phyloP scores from a whole-genome alignment of 2,329 filamentous ascomycete genomes.

The Aspergillus sp. region DNA sequence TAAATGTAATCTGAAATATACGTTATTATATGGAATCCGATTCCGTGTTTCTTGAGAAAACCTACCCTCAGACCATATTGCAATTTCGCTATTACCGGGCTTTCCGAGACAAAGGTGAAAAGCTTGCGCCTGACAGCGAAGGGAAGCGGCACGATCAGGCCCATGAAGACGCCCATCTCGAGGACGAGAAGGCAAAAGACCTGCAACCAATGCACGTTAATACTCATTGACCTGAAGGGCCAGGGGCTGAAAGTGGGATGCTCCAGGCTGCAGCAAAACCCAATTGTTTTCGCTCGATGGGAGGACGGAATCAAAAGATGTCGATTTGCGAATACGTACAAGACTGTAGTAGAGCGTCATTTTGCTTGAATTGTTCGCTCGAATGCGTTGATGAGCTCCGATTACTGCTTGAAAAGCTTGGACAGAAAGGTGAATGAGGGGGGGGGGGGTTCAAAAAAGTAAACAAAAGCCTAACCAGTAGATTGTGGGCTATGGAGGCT shows the following conservation, averaged over 20 bases:
- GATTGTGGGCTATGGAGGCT: not conserved
- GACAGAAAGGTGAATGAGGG: slow-evolving; percentile 3
- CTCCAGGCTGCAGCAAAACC: slow-evolving; percentile 25
- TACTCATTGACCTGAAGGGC: not conserved
- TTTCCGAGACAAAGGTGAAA: slow-evolving; percentile 95
- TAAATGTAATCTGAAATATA: slow-evolving; percentile 75
- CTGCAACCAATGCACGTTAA: slow-evolving; percentile 27
- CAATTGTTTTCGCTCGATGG: not conserved
- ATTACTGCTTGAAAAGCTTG: not conserved
- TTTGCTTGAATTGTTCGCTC: slow-evolving; percentile 28
- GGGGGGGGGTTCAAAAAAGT: slow-evolving; percentile 10
- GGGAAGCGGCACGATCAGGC: slow-evolving; percentile 72
- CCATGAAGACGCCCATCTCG: slow-evolving; percentile 52
- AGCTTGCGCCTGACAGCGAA: slow-evolving; percentile 82
- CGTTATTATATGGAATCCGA: not conserved
- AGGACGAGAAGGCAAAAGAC: slow-evolving; percentile 51
- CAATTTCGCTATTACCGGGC: slow-evolving; percentile 78
- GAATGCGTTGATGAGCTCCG: not conserved
- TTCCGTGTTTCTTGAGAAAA: not conserved
- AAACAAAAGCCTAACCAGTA: slow-evolving; percentile 16
- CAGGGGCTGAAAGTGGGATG: slow-evolving; percentile 8
- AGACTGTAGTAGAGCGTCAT: slow-evolving; percentile 72
- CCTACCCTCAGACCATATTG: slow-evolving; percentile 91
- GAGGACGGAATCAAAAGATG: not conserved
- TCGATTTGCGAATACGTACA: slow-evolving; percentile 44